Conservation (phyloP, 805 yeast species). For the Metschnikowia bowlesiae region DNA sequence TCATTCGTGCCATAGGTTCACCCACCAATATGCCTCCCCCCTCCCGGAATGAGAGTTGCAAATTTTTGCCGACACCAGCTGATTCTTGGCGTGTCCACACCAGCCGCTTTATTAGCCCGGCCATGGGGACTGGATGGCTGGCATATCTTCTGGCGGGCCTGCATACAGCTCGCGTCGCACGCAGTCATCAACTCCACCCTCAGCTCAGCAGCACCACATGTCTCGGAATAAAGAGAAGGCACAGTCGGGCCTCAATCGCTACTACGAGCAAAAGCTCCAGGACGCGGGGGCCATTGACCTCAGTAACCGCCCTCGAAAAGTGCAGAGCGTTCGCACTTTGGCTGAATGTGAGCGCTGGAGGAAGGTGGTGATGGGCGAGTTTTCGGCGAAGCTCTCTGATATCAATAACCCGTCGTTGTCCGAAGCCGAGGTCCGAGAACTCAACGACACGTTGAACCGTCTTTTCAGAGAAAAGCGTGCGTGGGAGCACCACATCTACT, state of each 20-base stretch:
- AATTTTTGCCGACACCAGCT: too few relatives aligned
- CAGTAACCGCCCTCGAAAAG: conserved; percentile 56
- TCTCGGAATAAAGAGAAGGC: conserved; percentile 76
- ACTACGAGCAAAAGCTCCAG: conserved; percentile 56
- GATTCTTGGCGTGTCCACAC: too few relatives aligned
- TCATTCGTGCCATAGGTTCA: too few relatives aligned
- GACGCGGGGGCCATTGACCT: conserved; percentile 54
- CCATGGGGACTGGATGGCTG: too few relatives aligned
- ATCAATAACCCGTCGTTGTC: conserved; percentile 56
- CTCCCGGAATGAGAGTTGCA: too few relatives aligned
- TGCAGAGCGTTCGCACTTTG: conserved; percentile 48
- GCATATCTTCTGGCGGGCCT: neutral
- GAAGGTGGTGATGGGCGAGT: conserved; percentile 55
- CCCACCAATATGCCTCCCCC: too few relatives aligned
- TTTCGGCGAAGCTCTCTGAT: conserved; percentile 53
- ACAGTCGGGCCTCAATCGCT: conserved; percentile 63
- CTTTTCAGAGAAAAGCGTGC: conserved; percentile 61
- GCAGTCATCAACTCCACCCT: neutral
- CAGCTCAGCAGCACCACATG: conserved; percentile 36
- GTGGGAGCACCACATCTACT: conserved; percentile 74
- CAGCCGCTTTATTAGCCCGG: too few relatives aligned
- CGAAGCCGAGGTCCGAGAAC: conserved; percentile 62
- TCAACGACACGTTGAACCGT: conserved; percentile 70
- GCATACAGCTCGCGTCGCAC: neutral
- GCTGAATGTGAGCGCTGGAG: conserved; percentile 73